Percentiles rank a stretch among this genome's conserved stretches.
Conservation (phyloP, 176 grass and related monocot species). For the Oryza coarctata region DNA sequence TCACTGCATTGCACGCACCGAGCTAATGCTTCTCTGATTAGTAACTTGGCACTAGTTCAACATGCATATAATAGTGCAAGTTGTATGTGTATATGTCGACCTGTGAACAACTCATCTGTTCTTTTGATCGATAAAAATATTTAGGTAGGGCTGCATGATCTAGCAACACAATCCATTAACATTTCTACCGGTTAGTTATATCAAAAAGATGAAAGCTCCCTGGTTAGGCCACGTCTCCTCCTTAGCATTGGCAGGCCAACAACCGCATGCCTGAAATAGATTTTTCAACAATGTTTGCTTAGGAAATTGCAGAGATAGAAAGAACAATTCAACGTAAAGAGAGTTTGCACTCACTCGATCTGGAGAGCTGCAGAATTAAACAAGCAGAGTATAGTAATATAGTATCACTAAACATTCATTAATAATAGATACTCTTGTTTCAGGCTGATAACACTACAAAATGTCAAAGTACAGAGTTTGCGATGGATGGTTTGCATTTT, state of each 20-base stretch:
- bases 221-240: background rate
- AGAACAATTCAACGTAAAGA: too few species aligned
- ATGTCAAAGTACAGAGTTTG: background rate
- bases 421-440: background rate
- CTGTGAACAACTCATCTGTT: background rate
- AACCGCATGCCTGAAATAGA: background rate
- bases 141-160: background rate
- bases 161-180: background rate
- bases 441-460: too few species aligned
- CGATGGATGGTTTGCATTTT: background rate
- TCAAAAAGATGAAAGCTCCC: background rate
- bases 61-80: background rate
- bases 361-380: background rate
- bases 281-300: background rate
- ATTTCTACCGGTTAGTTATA: background rate
- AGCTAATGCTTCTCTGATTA: background rate
- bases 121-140: background rate
- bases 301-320: background rate
- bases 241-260: background rate
- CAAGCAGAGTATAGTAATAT: background rate
- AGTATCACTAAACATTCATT: background rate
- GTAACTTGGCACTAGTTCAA: background rate
- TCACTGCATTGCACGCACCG: background rate
- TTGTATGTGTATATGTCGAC: background rate
- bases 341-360: background rate